Base-by-base conservation (phyloP, 306 rosid genomes). In the Fragaria vesca region DNA sequence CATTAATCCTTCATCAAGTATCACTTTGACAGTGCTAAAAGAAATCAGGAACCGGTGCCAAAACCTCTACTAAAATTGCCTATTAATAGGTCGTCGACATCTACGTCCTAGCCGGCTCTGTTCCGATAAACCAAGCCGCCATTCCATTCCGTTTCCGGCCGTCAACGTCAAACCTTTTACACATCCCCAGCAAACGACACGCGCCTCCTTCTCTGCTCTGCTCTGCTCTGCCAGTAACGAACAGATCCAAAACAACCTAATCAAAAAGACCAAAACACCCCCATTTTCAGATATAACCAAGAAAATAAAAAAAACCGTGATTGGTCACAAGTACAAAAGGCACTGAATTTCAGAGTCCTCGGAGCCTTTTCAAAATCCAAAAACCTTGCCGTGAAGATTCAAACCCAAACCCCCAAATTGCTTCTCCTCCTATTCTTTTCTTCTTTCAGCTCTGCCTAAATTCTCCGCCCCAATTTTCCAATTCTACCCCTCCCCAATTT, bases 331-430 rank as follows among this genome's bases (percentile, higher is more conserved):
- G 28, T 54, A 54, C 2, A 8, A 55, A 55, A 2, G 1, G 62
- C 13, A n/a, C 62, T 8, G 13, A 55, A 55, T 55, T 55, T 3
- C 62, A n/a, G 5, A n/a, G 62, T 8, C 28, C 57, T 51, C 21
- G 10, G 12, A 54, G 60, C n/a, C 30, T 55, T 55, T n/a, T 12
- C 46, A 43, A n/a, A 55, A 55, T 55, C 62, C 62, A 55, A 74
- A 68, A 17, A 32, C 46, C 20, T 66, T 26, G 8, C 16, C 65
- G 21, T 62, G 20, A 20, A 69, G 43, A 28, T 63, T 45, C 63
- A 63, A 79, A 51, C 75, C 55, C 74, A 63, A 79, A 51, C 75
- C 55, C 74, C 2, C 15, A 21, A 73, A 45, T 62, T 16, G 28
- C 34, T 46, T 32, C 30, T 61, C 13, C 76, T 32, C 18, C 78